Percentiles rank a stretch among this genome's conserved stretches.
Conservation (phyloP, 192 early-diverging fungal species). For the Entrophospora sp. region DNA sequence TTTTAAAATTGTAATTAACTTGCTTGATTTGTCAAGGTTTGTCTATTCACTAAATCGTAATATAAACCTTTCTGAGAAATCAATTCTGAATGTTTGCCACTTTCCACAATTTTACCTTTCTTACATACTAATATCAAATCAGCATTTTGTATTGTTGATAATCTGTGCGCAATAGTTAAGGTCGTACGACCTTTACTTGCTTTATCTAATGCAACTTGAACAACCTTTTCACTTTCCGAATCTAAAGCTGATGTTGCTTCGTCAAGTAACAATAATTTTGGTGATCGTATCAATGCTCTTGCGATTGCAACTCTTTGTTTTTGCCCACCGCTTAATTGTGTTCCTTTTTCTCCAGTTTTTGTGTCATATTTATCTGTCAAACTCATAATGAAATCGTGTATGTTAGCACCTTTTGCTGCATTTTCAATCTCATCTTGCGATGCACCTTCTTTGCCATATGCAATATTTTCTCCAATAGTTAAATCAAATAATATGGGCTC, state of each 20-base stretch:
- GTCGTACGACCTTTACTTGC: conserved; percentile 57
- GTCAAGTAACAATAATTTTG: conserved; percentile 73
- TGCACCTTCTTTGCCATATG: conserved; percentile 48
- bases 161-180: conserved; percentile 62
- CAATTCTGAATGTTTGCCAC: conserved; percentile 51
- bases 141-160: conserved; percentile 56
- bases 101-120: conserved; percentile 52
- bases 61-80: conserved; percentile 45
- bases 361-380: conserved; percentile 57
- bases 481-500: conserved; percentile 87
- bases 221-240: conserved; percentile 54
- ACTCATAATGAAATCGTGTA: conserved; percentile 48
- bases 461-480: conserved; percentile 77
- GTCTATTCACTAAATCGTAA: conserved; percentile 54
- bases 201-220: conserved; percentile 58
- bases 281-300: conserved; percentile 75
- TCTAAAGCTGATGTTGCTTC: conserved; percentile 68
- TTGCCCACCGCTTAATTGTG: conserved; percentile 51
- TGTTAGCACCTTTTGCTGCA: conserved; percentile 50
- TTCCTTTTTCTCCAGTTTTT: conserved; percentile 52
- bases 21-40: too few relatives aligned
- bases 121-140: conserved; percentile 73
- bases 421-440: conserved; percentile 41
- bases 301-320: conserved; percentile 83
- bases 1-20: too few relatives aligned